Conservation (phyloP, 2,329 filamentous ascomycete species). For the Magnaporthiopsis poae region DNA sequence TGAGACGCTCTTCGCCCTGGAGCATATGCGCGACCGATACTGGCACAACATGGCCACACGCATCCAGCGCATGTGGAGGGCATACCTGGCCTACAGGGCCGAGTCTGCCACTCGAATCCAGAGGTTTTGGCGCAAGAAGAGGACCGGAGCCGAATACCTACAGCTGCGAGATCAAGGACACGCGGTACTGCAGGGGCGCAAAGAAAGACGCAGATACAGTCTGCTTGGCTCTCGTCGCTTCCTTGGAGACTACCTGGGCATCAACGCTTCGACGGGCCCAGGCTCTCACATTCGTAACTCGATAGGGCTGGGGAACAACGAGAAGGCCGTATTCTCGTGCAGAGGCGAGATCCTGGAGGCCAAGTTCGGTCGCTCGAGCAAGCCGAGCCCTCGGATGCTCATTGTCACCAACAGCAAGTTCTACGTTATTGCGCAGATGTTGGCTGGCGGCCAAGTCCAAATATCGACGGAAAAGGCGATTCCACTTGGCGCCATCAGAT, state of each 20-base stretch:
- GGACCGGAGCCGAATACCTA: conserved; percentile 78
- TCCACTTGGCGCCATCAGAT: conserved; percentile 79
- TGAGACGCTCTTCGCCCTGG: conserved; percentile 89
- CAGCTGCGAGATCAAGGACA: conserved; percentile 83
- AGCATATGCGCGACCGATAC: conserved; percentile 95
- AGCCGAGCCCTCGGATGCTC: conserved; percentile 75
- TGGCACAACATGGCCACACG: conserved; percentile 99
- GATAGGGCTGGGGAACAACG: conserved; percentile 60
- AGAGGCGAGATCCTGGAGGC: conserved; percentile 81
- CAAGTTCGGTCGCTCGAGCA: conserved; percentile 93
- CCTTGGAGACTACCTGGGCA: conserved; percentile 85
- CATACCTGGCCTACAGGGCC: conserved; percentile 82
- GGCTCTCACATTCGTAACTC: conserved; percentile 71
- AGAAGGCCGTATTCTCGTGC: conserved; percentile 79
- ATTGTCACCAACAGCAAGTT: conserved; percentile 78
- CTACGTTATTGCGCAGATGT: conserved; percentile 75
- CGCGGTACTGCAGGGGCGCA: conserved; percentile 67
- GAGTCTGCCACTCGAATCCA: conserved; percentile 93
- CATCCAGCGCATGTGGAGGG: conserved; percentile 94
- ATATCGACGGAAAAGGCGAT: conserved; percentile 75
- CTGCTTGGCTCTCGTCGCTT: conserved; percentile 84
- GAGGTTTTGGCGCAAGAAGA: conserved; percentile 88
- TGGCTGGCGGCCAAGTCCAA: conserved; percentile 71
- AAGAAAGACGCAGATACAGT: conserved; percentile 86
- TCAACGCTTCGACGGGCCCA: conserved; percentile 69